These are phyloP conservation scores for Carex myosuroides DNA, from an alignment of 176 grass and related monocot genomes.

Conservation along the genomic window DNA sequence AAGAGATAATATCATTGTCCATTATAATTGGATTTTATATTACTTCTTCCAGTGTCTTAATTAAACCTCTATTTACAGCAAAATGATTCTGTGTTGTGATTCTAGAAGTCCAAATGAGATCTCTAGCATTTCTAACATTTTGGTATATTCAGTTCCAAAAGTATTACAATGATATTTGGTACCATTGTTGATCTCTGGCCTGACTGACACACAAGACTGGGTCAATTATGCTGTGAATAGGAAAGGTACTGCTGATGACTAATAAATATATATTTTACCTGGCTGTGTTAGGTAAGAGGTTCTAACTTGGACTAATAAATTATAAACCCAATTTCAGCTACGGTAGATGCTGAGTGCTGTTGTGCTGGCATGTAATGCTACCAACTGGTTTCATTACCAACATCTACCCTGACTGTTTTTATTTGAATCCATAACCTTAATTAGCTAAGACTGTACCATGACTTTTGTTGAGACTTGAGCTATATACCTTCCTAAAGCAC, in stretches of 20 bases:
- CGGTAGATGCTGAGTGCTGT: neutral
- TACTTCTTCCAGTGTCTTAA: neutral
- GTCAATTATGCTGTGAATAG: neutral
- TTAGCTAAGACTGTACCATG: neutral
- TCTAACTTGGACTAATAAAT: neutral
- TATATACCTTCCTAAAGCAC: slow-evolving; percentile 48
- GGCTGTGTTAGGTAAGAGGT: neutral
- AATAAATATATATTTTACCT: neutral
- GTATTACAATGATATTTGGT: neutral
- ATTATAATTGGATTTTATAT: neutral
- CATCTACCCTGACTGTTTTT: neutral
- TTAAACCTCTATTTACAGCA: neutral
- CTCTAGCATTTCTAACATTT: neutral
- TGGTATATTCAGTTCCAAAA: neutral
- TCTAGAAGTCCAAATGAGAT: neutral
- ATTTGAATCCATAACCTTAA: neutral
- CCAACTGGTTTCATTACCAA: neutral
- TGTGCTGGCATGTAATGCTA: neutral
- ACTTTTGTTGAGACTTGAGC: neutral
- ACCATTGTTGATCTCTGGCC: neutral
- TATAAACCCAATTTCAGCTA: neutral
- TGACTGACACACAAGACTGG: neutral
- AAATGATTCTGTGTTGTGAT: neutral
- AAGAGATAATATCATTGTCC: neutral
- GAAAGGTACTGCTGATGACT: neutral